phyloP scores from a whole-genome alignment of 176 grass and related monocot genomes.

The Poa annua region DNA sequence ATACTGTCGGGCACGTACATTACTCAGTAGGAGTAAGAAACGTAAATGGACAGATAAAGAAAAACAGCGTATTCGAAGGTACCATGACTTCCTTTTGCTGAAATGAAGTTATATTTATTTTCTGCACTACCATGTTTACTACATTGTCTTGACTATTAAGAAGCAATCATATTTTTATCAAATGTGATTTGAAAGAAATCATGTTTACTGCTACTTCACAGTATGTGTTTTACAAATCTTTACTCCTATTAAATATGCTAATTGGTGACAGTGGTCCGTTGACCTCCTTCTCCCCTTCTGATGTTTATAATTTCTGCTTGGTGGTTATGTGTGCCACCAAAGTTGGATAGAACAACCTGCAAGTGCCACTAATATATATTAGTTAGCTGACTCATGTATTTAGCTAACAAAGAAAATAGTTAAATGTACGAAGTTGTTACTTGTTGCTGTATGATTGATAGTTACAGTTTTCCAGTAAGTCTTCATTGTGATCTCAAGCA shows the following conservation, averaged over 20 bases:
- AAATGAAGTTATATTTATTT: constrained; percentile 23
- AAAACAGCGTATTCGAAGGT: constrained; percentile 54
- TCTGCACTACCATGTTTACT: constrained; percentile 6
- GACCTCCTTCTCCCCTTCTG: not conserved
- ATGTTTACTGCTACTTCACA: constrained; percentile 19
- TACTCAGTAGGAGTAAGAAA: constrained; percentile 53
- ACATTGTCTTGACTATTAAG: not conserved
- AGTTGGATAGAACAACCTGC: constrained; percentile 5
- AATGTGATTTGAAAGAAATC: constrained; percentile 20
- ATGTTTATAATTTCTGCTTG: not conserved
- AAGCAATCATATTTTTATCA: not conserved
- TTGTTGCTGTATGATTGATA: constrained; percentile 1
- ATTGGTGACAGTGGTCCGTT: not conserved
- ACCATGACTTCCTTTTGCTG: constrained; percentile 18
- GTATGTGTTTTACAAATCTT: constrained; percentile 14
- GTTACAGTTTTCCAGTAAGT: constrained; percentile 15
- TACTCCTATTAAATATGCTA: constrained; percentile 15
- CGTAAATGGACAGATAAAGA: constrained; percentile 74
- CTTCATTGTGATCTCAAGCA: not conserved
- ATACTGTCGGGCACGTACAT: constrained; percentile 51
- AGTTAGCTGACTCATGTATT: not conserved
- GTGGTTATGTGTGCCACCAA: constrained; percentile 7
- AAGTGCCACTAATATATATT: constrained; percentile 13
- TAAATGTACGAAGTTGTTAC: not conserved
- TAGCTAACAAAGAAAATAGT: not conserved